Conservation (phyloP, 441 rosid genomes). For the Euphorbia celastroides region DNA sequence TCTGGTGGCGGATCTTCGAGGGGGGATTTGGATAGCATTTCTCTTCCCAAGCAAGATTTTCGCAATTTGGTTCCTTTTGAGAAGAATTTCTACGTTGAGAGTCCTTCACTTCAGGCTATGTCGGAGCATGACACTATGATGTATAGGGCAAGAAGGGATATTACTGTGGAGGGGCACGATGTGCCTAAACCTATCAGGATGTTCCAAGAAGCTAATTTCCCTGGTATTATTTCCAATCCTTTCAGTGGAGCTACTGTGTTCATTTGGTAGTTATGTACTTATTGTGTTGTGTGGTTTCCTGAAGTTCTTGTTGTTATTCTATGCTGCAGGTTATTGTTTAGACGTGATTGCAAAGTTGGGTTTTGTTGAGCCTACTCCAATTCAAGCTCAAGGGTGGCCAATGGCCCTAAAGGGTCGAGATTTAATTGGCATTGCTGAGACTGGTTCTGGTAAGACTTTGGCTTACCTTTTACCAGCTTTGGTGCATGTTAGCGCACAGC, state of each 20-base stretch:
- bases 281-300: not conserved
- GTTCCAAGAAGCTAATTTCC: constrained; percentile 86
- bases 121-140: constrained; percentile 54
- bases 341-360: constrained; percentile 82
- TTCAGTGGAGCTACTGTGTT: not conserved
- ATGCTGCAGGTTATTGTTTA: constrained; percentile 61
- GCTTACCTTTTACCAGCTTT: constrained; percentile 90
- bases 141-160: constrained; percentile 63
- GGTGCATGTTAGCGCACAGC: constrained; percentile 90
- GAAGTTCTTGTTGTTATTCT: constrained; percentile 14
- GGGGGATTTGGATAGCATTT: constrained; percentile 58
- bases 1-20: constrained; percentile 41
- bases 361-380: constrained; percentile 91
- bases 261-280: not conserved
- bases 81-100: constrained; percentile 79
- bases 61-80: constrained; percentile 77
- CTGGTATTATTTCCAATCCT: constrained; percentile 40
- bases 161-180: constrained; percentile 79
- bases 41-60: constrained; percentile 75
- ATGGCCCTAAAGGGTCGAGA: constrained; percentile 97
- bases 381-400: constrained; percentile 97
- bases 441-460: constrained; percentile 97
- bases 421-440: constrained; percentile 91
- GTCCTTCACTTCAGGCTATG: constrained; percentile 59
- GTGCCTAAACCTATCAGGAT: constrained; percentile 73